Conservation (phyloP, 2,329 filamentous ascomycete species). For the Arthroderma uncinatum region DNA sequence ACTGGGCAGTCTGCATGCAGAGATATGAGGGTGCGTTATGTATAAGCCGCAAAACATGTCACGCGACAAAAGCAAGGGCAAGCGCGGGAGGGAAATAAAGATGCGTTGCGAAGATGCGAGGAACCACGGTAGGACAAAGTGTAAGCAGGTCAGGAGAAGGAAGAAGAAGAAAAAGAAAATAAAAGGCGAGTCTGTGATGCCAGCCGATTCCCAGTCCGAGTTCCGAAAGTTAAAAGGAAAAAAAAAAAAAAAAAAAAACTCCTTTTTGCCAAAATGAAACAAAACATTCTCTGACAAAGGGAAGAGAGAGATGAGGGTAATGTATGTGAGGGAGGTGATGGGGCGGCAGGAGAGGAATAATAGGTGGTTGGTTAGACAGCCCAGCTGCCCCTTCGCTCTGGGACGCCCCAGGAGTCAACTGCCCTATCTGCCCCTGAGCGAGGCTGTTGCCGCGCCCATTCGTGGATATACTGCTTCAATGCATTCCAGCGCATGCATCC, state of each 20-base stretch:
- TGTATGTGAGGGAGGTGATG: not conserved
- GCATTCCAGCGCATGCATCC: constrained; percentile 70
- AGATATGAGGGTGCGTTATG: not conserved
- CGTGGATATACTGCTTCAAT: constrained; percentile 67
- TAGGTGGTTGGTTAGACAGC: constrained; percentile 42
- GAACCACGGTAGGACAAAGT: not conserved
- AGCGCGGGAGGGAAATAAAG: constrained; percentile 1
- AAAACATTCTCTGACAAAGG: not conserved
- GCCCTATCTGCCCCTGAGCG: constrained; percentile 44
- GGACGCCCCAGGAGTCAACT: constrained; percentile 56
- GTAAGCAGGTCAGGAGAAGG: not conserved
- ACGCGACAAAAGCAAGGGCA: constrained; percentile 1
- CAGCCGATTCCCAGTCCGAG: not conserved
- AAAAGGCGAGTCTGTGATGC: not conserved
- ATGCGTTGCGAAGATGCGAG: not conserved
- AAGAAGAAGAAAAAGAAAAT: not conserved
- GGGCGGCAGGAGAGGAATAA: too few relatives aligned
- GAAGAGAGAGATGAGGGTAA: not conserved
- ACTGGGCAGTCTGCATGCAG: not conserved
- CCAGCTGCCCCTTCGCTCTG: constrained; percentile 52
- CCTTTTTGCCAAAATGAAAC: not conserved
- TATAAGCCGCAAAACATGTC: constrained; percentile 3
- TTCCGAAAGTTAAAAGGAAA: constrained; percentile 1
- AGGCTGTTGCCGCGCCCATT: constrained; percentile 85
- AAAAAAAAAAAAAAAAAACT: not conserved